Percentiles rank a stretch among this genome's conserved stretches.
Conservation (phyloP, 2,329 filamentous ascomycete genomes). For the Paecilomyces variotii region DNA sequence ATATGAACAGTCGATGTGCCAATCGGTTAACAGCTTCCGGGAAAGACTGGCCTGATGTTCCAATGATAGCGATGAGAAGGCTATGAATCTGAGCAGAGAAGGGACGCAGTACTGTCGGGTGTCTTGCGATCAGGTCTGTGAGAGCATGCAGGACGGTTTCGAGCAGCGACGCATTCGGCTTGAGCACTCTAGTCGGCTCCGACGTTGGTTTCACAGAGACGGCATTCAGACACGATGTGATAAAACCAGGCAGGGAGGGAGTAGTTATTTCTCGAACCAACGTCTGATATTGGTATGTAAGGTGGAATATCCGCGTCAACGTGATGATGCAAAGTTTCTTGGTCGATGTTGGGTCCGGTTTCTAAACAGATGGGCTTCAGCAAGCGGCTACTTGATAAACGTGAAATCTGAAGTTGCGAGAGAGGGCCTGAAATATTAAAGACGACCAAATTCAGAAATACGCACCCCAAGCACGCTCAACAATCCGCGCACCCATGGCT, state of each 20-base stretch:
- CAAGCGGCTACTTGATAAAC: background rate
- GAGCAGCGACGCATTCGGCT: slow-evolving; percentile 44
- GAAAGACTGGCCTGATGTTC: slow-evolving; percentile 52
- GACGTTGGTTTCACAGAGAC: slow-evolving; percentile 40
- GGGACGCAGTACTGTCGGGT: slow-evolving; percentile 75
- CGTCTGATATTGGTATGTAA: slow-evolving; percentile 75
- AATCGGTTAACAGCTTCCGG: slow-evolving; percentile 48
- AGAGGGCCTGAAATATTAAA: background rate
- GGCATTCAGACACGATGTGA: slow-evolving; percentile 64
- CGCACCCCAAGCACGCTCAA: slow-evolving; percentile 63
- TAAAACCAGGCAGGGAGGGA: slow-evolving; percentile 66
- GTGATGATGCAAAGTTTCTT: slow-evolving; percentile 72
- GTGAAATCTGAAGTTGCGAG: background rate
- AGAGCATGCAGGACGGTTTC: slow-evolving; percentile 67
- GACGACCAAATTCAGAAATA: background rate
- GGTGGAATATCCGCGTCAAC: slow-evolving; percentile 72
- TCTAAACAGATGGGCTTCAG: slow-evolving; percentile 40
- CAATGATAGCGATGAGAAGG: slow-evolving; percentile 53
- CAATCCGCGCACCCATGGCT: slow-evolving; percentile 70
- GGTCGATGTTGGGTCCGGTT: slow-evolving; percentile 64
- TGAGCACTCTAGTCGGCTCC: slow-evolving; percentile 27
- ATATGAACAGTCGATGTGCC: slow-evolving; percentile 58
- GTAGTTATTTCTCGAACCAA: slow-evolving; percentile 82
- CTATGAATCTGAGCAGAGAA: slow-evolving; percentile 61
- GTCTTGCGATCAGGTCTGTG: slow-evolving; percentile 63